A percentile compares a stretch with the other conserved stretches of the same genome.
phyloP scores from a whole-genome alignment of 768 basidiomycete genomes.

The Leucosporidium yakuticum region DNA sequence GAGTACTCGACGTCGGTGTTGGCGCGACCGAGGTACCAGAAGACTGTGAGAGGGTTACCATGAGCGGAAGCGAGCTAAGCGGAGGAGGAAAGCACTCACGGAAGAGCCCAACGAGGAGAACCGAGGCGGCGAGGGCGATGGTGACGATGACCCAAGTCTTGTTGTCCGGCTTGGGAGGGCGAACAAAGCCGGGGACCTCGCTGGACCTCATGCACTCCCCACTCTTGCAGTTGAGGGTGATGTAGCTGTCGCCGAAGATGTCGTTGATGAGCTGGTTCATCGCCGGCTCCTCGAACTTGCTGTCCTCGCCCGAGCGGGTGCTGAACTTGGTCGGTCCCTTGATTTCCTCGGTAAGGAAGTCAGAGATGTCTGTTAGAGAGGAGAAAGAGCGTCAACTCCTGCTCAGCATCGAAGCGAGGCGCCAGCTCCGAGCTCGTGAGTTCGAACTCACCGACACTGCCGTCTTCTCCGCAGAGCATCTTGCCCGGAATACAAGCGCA shows the following conservation, averaged over 20 bases:
- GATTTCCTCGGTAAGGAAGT: conserved; percentile 84
- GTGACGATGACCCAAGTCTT: conserved; percentile 76
- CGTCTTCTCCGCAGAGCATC: conserved; percentile 93
- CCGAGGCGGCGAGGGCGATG: conserved; percentile 65
- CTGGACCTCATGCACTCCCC: conserved; percentile 93
- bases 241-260: conserved; percentile 86
- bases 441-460: conserved; percentile 50
- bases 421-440: not conserved
- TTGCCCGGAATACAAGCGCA: conserved; percentile 89
- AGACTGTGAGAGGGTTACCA: conserved; percentile 46
- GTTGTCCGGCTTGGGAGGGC: conserved; percentile 76
- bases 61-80: not conserved
- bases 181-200: conserved; percentile 84
- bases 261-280: conserved; percentile 93
- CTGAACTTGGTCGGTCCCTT: conserved; percentile 82
- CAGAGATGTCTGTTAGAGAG: conserved; percentile 67
- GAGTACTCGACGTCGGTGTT: conserved; percentile 58
- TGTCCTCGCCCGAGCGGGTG: conserved; percentile 65
- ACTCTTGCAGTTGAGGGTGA: conserved; percentile 75
- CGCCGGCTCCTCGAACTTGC: conserved; percentile 87
- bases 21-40: conserved; percentile 87
- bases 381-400: not conserved
- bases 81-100: conserved; percentile 45
- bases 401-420: not conserved
- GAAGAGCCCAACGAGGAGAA: conserved; percentile 59